A percentile compares a stretch with the other conserved stretches of the same genome.
phyloP scores from a whole-genome alignment of 352 stramenopile genomes.

The Pythium sukuiense region DNA sequence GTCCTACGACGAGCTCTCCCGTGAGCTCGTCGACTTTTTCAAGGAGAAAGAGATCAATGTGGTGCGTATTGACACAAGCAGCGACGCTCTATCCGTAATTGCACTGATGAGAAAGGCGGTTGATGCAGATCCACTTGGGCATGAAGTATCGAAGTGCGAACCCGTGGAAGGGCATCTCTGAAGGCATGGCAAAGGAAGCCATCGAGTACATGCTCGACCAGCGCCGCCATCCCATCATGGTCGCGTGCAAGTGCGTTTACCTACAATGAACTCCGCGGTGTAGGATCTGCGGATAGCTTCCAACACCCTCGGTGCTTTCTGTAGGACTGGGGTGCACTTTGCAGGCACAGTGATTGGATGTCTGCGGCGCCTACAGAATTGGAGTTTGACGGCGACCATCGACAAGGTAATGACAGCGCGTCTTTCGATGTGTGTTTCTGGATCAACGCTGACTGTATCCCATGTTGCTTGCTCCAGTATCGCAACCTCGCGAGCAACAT shows the following conservation, averaged over 20 bases:
- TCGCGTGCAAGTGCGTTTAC: slow-evolving; percentile 84
- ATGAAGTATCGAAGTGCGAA: slow-evolving; percentile 76
- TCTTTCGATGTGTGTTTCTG: background rate
- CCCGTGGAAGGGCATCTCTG: slow-evolving; percentile 73
- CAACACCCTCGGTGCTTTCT: background rate
- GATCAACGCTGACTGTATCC: background rate
- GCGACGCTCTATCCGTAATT: too few relatives aligned
- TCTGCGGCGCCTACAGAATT: slow-evolving; percentile 80
- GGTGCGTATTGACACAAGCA: slow-evolving; percentile 27
- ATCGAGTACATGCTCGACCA: slow-evolving; percentile 85
- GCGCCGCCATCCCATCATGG: slow-evolving; percentile 72
- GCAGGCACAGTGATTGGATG: slow-evolving; percentile 81
- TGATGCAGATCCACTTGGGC: slow-evolving; percentile 68
- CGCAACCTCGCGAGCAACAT: slow-evolving; percentile 83
- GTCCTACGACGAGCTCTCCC: slow-evolving; percentile 80
- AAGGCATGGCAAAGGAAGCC: slow-evolving; percentile 84
- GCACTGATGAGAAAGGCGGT: background rate
- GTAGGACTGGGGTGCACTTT: slow-evolving; percentile 73
- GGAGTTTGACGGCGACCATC: slow-evolving; percentile 85
- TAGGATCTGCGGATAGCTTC: too few relatives aligned
- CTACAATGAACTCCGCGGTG: too few relatives aligned
- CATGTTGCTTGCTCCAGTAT: slow-evolving; percentile 42
- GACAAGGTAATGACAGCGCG: slow-evolving; percentile 53
- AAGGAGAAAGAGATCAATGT: slow-evolving; percentile 80
- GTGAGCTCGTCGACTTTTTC: slow-evolving; percentile 78